Evolutionary conservation across 2,329 filamentous ascomycete genomes (phyloP).

Genomic region (Aspergillus sp.): DNA sequence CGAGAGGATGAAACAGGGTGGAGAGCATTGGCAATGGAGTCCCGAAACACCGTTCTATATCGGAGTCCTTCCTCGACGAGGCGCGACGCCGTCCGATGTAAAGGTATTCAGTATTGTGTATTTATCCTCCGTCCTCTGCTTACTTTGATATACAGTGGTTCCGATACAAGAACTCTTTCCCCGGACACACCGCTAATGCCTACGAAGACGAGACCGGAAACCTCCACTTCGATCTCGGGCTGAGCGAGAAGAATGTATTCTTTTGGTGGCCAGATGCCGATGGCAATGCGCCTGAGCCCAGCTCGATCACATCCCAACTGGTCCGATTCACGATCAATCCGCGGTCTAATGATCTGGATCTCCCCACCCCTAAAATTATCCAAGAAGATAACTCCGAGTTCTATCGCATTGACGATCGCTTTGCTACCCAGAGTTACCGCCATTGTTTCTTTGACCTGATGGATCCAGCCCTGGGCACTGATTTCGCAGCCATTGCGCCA

Average conservation of each 20-base stretch:
- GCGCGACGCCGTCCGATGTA: constrained; percentile 29
- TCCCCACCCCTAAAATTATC: constrained; percentile 20
- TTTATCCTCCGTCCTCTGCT: neutral
- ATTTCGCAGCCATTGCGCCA: constrained; percentile 26
- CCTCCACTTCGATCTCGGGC: constrained; percentile 34
- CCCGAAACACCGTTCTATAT: constrained; percentile 28
- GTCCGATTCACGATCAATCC: constrained; percentile 27
- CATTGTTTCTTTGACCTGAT: constrained; percentile 46
- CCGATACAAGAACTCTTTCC: constrained; percentile 31
- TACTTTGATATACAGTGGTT: constrained; percentile 34
- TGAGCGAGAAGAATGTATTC: constrained; percentile 42
- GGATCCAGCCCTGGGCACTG: constrained; percentile 37
- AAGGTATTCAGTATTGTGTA: constrained; percentile 13
- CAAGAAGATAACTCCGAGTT: constrained; percentile 46
- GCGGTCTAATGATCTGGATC: constrained; percentile 16
- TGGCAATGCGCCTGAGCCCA: constrained; percentile 33
- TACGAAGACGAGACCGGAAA: constrained; percentile 30
- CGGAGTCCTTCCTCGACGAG: constrained; percentile 24
- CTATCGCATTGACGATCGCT: constrained; percentile 50
- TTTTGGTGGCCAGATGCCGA: constrained; percentile 42
- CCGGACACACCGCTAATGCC: constrained; percentile 37
- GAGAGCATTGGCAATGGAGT: constrained; percentile 42
- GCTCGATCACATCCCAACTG: constrained; percentile 22
- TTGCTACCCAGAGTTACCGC: constrained; percentile 32
- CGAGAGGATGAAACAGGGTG: constrained; percentile 38